phyloP scores from a whole-genome alignment of 495 filamentous ascomycete genomes.

The Penicillium antarcticum region DNA sequence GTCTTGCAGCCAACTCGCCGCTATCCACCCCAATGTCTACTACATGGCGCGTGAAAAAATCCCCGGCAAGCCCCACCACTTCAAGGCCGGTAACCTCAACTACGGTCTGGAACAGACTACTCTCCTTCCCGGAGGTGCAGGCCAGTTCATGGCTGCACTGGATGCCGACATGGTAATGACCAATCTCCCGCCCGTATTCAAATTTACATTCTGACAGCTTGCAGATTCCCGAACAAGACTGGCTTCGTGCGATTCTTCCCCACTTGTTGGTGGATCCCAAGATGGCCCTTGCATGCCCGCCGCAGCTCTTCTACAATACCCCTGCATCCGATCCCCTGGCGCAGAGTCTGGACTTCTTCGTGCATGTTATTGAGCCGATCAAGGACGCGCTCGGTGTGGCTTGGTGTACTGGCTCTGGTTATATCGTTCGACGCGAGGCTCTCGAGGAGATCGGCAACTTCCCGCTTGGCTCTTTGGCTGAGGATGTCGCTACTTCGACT shows the following conservation, averaged over 20 bases:
- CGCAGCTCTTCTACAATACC: conserved; percentile 54
- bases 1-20: conserved; percentile 21
- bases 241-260: conserved; percentile 48
- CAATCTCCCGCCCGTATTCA: conserved; percentile 1
- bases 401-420: conserved; percentile 55
- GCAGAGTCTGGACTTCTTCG: conserved; percentile 46
- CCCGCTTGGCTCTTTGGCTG: conserved; percentile 46
- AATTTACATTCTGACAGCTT: background rate
- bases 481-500: conserved; percentile 48
- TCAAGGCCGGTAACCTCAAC: conserved; percentile 56
- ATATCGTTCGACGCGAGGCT: conserved; percentile 44
- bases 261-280: conserved; percentile 45
- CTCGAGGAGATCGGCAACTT: conserved; percentile 51
- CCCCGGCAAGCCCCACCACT: conserved; percentile 46
- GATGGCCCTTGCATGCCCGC: conserved; percentile 50
- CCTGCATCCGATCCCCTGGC: conserved; percentile 47
- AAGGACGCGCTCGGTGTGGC: conserved; percentile 47
- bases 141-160: conserved; percentile 48
- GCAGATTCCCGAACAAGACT: conserved; percentile 49
- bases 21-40: conserved; percentile 36
- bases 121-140: conserved; percentile 34
- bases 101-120: conserved; percentile 39
- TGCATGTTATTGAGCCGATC: conserved; percentile 48
- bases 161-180: conserved; percentile 52
- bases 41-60: conserved; percentile 48